These are phyloP conservation scores for Cladosporium sp. DNA, from an alignment of 2,329 filamentous ascomycete species.

Conservation along the genomic window DNA sequence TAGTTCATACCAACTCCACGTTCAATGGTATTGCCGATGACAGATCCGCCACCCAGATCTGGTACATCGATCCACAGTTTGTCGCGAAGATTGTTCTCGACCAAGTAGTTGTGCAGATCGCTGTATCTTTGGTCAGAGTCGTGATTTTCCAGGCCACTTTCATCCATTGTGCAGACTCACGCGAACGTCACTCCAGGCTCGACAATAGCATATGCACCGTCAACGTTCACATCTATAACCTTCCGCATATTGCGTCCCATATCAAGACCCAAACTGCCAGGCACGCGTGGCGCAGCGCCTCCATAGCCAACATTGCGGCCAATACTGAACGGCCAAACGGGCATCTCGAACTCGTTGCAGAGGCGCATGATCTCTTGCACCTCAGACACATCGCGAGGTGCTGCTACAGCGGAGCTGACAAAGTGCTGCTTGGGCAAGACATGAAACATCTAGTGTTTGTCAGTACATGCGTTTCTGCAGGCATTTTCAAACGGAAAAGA, in stretches of 20 bases:
- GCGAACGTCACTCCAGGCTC: slow-evolving; percentile 55
- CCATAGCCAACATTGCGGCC: slow-evolving; percentile 57
- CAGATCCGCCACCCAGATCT: slow-evolving; percentile 51
- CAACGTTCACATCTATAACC: slow-evolving; percentile 53
- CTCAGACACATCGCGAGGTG: slow-evolving; percentile 41
- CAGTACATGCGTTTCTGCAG: not conserved
- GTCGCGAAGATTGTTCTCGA: slow-evolving; percentile 41
- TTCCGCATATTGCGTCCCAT: slow-evolving; percentile 56
- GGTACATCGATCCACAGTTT: slow-evolving; percentile 48
- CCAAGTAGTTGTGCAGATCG: slow-evolving; percentile 53
- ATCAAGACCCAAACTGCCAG: slow-evolving; percentile 53
- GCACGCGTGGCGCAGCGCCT: slow-evolving; percentile 55
- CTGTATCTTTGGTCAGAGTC: slow-evolving; percentile 38
- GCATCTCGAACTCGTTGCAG: slow-evolving; percentile 49
- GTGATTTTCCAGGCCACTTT: not conserved
- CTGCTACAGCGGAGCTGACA: slow-evolving; percentile 46
- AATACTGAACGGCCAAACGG: slow-evolving; percentile 53
- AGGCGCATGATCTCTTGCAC: slow-evolving; percentile 50
- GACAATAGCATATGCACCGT: slow-evolving; percentile 52
- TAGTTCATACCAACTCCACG: slow-evolving; percentile 38
- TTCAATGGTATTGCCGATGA: slow-evolving; percentile 54
- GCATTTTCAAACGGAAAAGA: not conserved
- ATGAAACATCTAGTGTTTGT: slow-evolving; percentile 3
- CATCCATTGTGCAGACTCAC: not conserved
- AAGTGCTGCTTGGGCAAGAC: slow-evolving; percentile 41